Evolutionary conservation across 2,329 filamentous ascomycete genomes (phyloP).

Genomic region (Elsinoe perseae): DNA sequence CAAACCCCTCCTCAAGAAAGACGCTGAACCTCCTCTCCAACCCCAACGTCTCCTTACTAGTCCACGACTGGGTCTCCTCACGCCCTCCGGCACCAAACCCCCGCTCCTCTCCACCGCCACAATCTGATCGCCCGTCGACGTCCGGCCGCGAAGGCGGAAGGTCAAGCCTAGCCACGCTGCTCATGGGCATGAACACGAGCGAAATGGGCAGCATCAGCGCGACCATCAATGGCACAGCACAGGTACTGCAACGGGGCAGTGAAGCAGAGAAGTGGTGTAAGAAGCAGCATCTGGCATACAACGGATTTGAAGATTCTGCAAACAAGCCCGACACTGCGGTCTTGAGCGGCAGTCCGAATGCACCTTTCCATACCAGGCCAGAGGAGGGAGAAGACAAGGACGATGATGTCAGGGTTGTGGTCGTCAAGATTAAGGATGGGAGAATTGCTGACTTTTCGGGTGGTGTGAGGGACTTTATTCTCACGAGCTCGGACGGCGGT

Average conservation of each 20-base stretch:
- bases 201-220: conserved; percentile 82
- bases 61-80: conserved; percentile 96
- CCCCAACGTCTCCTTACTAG: conserved; percentile 82
- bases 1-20: conserved; percentile 69
- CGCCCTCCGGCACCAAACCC: conserved; percentile 65
- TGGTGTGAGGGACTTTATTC: conserved; percentile 70
- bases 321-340: conserved; percentile 21
- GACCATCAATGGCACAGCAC: conserved; percentile 84
- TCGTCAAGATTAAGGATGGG: conserved; percentile 76
- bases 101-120: conserved; percentile 35
- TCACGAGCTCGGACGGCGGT: conserved; percentile 15
- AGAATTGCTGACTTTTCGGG: conserved; percentile 94
- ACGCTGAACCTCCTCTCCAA: conserved; percentile 76
- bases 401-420: conserved; percentile 77
- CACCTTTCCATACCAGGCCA: conserved; percentile 1
- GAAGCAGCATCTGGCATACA: conserved; percentile 79
- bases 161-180: conserved; percentile 70
- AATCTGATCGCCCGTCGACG: conserved; percentile 27
- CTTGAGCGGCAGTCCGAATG: conserved; percentile 21
- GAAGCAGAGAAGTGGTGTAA: conserved; percentile 81
- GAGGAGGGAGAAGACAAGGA: conserved; percentile 44
- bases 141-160: conserved; percentile 31
- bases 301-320: conserved; percentile 47
- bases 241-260: conserved; percentile 62
- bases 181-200: conserved; percentile 85